Evolutionary conservation across 140 eudicot genomes (phyloP).

Genomic region (Stevia rebaudiana): DNA sequence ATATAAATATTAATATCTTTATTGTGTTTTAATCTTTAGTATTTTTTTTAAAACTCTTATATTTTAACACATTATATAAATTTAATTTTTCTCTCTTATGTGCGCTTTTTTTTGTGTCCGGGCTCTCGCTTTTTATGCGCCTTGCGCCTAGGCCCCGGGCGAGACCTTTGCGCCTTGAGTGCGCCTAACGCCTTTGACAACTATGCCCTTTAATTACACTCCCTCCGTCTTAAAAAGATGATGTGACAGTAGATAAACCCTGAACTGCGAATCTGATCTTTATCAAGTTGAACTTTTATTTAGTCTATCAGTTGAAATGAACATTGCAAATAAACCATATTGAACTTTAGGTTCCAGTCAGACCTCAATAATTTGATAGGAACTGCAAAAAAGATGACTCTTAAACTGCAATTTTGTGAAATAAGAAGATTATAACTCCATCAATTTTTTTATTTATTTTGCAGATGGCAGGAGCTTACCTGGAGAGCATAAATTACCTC

Average conservation of each 20-base stretch:
- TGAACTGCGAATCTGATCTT: not conserved
- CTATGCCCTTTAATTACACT: too few relatives aligned
- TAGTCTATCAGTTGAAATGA: constrained; percentile 8
- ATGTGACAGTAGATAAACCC: not conserved
- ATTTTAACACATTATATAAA: too few relatives aligned
- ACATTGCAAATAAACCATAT: not conserved
- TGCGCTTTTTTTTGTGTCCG: too few relatives aligned
- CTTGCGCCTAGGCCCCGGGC: too few relatives aligned
- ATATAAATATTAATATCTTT: too few relatives aligned
- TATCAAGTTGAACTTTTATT: not conserved
- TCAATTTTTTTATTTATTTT: constrained; percentile 8
- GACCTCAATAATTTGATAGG: constrained; percentile 4
- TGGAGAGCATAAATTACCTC: constrained; percentile 43
- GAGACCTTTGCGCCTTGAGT: too few relatives aligned
- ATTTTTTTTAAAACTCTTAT: too few relatives aligned
- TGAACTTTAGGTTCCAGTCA: constrained; percentile 1
- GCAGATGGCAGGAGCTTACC: constrained; percentile 43
- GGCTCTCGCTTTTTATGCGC: too few relatives aligned
- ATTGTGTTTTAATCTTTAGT: too few relatives aligned
- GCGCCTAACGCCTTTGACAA: too few relatives aligned
- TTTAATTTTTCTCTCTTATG: too few relatives aligned
- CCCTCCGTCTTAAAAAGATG: not conserved
- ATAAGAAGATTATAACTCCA: too few relatives aligned
- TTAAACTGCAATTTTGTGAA: constrained; percentile 6
- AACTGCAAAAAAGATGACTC: not conserved